Percentiles rank a stretch among this genome's conserved stretches.
These are phyloP conservation scores for Lecanicillium sp. DNA, from an alignment of 2,329 filamentous ascomycete species.

Conservation along the genomic window DNA sequence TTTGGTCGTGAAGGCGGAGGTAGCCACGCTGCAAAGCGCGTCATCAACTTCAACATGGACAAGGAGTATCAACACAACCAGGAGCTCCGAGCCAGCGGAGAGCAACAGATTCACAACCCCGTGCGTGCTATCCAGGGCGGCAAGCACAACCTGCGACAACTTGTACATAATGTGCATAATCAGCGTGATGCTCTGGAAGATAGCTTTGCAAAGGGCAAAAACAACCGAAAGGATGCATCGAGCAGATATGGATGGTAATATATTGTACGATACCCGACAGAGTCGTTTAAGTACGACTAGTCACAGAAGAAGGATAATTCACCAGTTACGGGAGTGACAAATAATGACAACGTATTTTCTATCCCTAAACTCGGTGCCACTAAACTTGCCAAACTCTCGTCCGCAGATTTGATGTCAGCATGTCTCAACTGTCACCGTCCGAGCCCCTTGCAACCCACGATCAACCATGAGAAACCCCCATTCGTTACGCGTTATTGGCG, in stretches of 20 bases:
- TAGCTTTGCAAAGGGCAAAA: constrained; percentile 74
- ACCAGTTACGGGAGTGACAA: not conserved
- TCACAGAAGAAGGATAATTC: constrained; percentile 2
- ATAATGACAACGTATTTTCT: not conserved
- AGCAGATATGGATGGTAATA: constrained; percentile 71
- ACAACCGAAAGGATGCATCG: constrained; percentile 74
- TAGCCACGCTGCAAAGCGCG: constrained; percentile 37
- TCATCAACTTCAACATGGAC: constrained; percentile 86
- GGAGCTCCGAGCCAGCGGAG: constrained; percentile 58
- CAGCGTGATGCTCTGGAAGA: constrained; percentile 88
- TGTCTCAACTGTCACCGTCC: constrained; percentile 43
- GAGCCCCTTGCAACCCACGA: constrained; percentile 31
- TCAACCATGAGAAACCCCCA: constrained; percentile 53
- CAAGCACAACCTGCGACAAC: constrained; percentile 81
- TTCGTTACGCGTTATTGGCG: constrained; percentile 52
- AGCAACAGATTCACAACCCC: constrained; percentile 65
- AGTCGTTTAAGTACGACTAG: not conserved
- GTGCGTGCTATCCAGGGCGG: constrained; percentile 72
- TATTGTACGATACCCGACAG: constrained; percentile 1
- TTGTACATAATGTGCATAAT: constrained; percentile 73
- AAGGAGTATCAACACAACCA: constrained; percentile 82
- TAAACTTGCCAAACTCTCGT: too few relatives aligned
- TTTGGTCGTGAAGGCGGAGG: constrained; percentile 59
- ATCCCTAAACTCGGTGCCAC: too few relatives aligned
- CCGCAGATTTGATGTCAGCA: constrained; percentile 27